These are phyloP conservation scores for Physocladia obscura DNA, from an alignment of 192 early-diverging fungal genomes.

Conservation along the genomic window DNA sequence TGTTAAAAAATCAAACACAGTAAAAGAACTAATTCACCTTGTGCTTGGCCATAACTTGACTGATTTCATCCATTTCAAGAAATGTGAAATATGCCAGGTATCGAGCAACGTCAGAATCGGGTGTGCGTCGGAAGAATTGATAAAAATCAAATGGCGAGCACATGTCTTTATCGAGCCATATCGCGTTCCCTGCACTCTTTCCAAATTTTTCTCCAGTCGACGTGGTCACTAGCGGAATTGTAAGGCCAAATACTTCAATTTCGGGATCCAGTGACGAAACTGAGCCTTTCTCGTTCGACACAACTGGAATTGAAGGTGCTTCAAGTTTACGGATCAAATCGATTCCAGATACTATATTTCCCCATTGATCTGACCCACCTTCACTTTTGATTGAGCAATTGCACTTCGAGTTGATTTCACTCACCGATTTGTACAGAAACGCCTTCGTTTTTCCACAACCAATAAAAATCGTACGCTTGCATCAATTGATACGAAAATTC, in stretches of 20 bases:
- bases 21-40: slow-evolving; percentile 36
- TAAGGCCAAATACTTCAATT: slow-evolving; percentile 73
- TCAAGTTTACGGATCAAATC: slow-evolving; percentile 79
- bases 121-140: slow-evolving; percentile 87
- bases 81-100: slow-evolving; percentile 84
- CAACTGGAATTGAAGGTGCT: not conserved
- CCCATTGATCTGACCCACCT: slow-evolving; percentile 97
- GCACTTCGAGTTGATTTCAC: no score
- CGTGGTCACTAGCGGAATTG: slow-evolving; percentile 82
- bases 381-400: no score
- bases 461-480: slow-evolving; percentile 91
- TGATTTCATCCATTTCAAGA: slow-evolving; percentile 61
- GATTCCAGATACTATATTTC: slow-evolving; percentile 91
- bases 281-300: not conserved
- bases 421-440: slow-evolving; percentile 82
- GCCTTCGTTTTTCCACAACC: slow-evolving; percentile 65
- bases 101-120: slow-evolving; percentile 75
- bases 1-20: not conserved
- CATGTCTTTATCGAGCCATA: slow-evolving; percentile 84
- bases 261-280: no score
- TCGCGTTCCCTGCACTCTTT: slow-evolving; percentile 92
- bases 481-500: slow-evolving; percentile 96
- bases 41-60: slow-evolving; percentile 62
- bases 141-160: slow-evolving; percentile 88
- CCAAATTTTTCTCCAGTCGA: slow-evolving; percentile 95